Evolutionary conservation across 192 early-diverging fungal species (phyloP).

Genomic region (Backusella westeae): DNA sequence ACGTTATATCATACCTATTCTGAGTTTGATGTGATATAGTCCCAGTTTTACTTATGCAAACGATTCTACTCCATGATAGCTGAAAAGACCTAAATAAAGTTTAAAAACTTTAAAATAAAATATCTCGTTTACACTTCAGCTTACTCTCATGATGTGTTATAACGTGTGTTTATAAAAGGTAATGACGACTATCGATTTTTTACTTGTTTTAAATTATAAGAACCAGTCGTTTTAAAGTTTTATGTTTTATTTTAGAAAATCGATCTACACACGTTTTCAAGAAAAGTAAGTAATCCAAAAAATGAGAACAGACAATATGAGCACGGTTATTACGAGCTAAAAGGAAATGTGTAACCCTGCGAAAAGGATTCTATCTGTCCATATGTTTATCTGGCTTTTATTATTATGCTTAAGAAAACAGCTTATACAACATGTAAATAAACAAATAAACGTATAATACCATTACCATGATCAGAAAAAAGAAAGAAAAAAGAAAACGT

Average conservation of each 20-base stretch:
- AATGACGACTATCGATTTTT: not conserved
- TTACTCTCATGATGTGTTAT: not conserved
- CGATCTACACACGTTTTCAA: constrained; percentile 2
- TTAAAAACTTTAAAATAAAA: not conserved
- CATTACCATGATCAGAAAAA: too few species aligned
- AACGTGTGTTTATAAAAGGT: not conserved
- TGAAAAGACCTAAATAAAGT: not conserved
- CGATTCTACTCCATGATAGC: not conserved
- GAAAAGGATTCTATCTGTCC: not conserved
- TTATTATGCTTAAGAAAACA: not conserved
- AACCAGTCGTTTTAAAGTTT: not conserved
- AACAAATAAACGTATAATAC: not conserved
- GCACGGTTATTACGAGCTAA: not conserved
- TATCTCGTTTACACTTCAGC: not conserved
- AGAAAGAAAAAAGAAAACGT: too few species aligned
- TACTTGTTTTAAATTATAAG: not conserved
- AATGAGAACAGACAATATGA: not conserved
- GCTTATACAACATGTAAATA: not conserved
- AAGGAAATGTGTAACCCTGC: not conserved
- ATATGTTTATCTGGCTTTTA: not conserved
- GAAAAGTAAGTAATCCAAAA: not conserved
- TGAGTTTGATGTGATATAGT: not conserved
- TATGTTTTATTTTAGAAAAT: not conserved
- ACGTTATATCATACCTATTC: not conserved
- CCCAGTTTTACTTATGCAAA: not conserved